Conservation (phyloP, 306 rosid genomes). For the Vigna hirtella region DNA sequence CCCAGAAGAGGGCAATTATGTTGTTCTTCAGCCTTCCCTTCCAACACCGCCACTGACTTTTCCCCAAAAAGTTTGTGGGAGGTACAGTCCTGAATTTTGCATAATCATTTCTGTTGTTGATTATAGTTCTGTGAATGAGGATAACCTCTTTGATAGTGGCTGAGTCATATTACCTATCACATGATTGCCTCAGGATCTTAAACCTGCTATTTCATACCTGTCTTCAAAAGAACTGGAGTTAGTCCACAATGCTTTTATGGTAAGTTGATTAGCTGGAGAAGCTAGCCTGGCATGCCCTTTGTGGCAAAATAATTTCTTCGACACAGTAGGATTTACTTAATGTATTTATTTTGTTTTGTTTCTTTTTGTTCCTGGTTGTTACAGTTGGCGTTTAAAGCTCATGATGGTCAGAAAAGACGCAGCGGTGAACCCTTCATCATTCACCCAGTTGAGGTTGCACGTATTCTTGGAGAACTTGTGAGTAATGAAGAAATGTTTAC, state of each 20-base stretch:
- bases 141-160: constrained; percentile 38
- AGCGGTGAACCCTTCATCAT: constrained; percentile 99
- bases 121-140: constrained; percentile 40
- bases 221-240: constrained; percentile 80
- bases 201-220: constrained; percentile 81
- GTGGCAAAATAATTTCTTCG: constrained; percentile 37
- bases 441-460: constrained; percentile 99
- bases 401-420: constrained; percentile 98
- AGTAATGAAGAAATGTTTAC: constrained; percentile 50
- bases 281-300: constrained; percentile 43
- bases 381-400: constrained; percentile 96
- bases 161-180: constrained; percentile 43
- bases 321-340: constrained; percentile 10
- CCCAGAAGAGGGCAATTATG: constrained; percentile 58
- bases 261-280: constrained; percentile 52
- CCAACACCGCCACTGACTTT: constrained; percentile 59
- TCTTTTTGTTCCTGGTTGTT: constrained; percentile 38
- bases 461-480: constrained; percentile 93
- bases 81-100: constrained; percentile 64
- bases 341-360: constrained; percentile 7
- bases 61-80: constrained; percentile 93
- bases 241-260: constrained; percentile 88
- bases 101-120: constrained; percentile 41
- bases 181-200: constrained; percentile 79
- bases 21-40: constrained; percentile 66